These are phyloP conservation scores for Scheffersomyces illinoinensis DNA, from an alignment of 1,139 yeast species.

Conservation along the genomic window DNA sequence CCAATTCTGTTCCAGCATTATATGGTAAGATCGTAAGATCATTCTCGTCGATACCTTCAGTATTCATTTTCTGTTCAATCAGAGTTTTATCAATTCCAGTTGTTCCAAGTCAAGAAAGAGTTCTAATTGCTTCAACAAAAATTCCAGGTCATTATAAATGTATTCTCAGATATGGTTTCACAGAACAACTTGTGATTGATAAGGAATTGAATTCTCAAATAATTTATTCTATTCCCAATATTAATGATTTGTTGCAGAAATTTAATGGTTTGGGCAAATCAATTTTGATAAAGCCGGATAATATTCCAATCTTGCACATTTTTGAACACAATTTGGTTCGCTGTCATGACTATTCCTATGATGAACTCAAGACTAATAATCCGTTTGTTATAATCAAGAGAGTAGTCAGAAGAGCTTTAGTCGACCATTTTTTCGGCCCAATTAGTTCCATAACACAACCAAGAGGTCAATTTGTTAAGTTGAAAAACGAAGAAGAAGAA, in stretches of 20 bases:
- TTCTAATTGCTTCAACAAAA: slow-evolving; percentile 38
- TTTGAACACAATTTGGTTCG: slow-evolving; percentile 38
- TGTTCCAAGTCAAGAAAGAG: slow-evolving; percentile 37
- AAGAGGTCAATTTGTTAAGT: slow-evolving; percentile 23
- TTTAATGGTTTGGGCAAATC: slow-evolving; percentile 5
- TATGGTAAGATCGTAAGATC: slow-evolving; percentile 34
- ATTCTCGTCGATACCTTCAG: slow-evolving; percentile 43
- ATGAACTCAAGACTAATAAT: slow-evolving; percentile 18
- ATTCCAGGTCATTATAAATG: slow-evolving; percentile 49
- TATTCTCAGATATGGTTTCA: slow-evolving; percentile 47
- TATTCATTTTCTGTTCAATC: slow-evolving; percentile 42
- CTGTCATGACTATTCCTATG: slow-evolving; percentile 19
- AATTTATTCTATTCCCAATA: slow-evolving; percentile 23
- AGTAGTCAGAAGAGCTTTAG: slow-evolving; percentile 19
- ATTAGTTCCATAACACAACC: slow-evolving; percentile 27
- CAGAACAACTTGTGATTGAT: slow-evolving; percentile 38
- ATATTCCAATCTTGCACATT: slow-evolving; percentile 32
- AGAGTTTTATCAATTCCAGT: slow-evolving; percentile 43
- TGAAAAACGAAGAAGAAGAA: slow-evolving; percentile 25
- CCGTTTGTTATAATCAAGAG: slow-evolving; percentile 15
- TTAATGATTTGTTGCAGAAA: slow-evolving; percentile 11
- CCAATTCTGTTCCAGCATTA: slow-evolving; percentile 44
- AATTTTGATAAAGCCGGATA: slow-evolving; percentile 3
- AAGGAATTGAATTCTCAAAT: slow-evolving; percentile 25
- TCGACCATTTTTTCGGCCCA: slow-evolving; percentile 31